A percentile compares a stretch with the other conserved stretches of the same genome.
phyloP scores from a whole-genome alignment of 129 eudicot species.

The Chrysanthemum lavandulifolium region DNA sequence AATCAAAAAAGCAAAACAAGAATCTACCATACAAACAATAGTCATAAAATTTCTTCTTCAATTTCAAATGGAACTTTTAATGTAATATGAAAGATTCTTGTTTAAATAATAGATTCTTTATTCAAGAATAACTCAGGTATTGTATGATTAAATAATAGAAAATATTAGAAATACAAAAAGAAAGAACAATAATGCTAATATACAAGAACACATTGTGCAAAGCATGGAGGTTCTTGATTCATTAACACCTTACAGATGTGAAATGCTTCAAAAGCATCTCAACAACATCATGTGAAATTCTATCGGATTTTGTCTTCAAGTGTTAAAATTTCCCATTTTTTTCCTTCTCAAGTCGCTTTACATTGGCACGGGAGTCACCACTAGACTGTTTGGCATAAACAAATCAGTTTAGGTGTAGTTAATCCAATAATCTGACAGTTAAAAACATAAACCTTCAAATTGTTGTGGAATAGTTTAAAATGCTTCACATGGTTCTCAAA shows the following conservation, averaged over 20 bases:
- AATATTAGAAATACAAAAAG: slow-evolving; percentile 6
- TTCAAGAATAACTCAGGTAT: neutral
- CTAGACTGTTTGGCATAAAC: slow-evolving; percentile 50
- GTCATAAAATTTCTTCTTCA: too few relatives aligned
- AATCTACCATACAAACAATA: too few relatives aligned
- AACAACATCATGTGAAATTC: too few relatives aligned
- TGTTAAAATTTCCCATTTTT: slow-evolving; percentile 45
- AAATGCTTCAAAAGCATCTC: too few relatives aligned
- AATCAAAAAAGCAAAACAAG: too few relatives aligned
- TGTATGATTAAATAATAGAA: neutral
- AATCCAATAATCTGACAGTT: neutral
- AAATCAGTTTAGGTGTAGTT: neutral
- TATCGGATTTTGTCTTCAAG: too few relatives aligned
- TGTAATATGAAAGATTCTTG: too few relatives aligned
- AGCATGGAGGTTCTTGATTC: too few relatives aligned
- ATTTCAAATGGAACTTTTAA: too few relatives aligned
- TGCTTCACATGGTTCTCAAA: neutral
- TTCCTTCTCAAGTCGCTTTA: slow-evolving; percentile 77
- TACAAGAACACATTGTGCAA: neutral
- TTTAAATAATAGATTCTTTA: too few relatives aligned
- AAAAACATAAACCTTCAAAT: neutral
- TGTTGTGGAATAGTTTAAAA: neutral
- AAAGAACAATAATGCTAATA: neutral
- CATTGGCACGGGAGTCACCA: slow-evolving; percentile 85
- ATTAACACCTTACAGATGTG: too few relatives aligned